A percentile compares a stretch with the other conserved stretches of the same genome.
These are phyloP conservation scores for Xylaria multiplex DNA, from an alignment of 2,329 filamentous ascomycete genomes.

Conservation along the genomic window DNA sequence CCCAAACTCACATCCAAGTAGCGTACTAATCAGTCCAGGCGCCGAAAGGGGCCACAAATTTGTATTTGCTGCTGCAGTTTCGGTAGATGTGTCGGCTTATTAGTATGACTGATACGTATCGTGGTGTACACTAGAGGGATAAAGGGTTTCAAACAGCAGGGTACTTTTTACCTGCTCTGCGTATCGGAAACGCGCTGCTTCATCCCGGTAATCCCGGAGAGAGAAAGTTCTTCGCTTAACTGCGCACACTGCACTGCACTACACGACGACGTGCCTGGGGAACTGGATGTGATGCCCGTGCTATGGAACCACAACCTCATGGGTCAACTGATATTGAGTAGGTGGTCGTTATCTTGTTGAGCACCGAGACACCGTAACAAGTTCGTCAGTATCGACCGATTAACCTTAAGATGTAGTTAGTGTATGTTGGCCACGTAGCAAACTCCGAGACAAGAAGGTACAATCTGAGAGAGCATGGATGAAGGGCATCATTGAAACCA, in stretches of 20 bases:
- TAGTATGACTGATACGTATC: background rate
- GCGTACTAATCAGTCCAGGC: no score
- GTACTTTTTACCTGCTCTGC: conserved; percentile 18
- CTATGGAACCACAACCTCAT: no score
- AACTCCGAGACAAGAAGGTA: conserved; percentile 30
- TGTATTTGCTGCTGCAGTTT: conserved; percentile 18
- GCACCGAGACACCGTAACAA: conserved; percentile 18
- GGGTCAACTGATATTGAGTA: background rate
- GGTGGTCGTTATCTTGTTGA: background rate
- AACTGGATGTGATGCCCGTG: no score
- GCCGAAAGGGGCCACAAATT: conserved; percentile 17
- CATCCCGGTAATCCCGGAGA: conserved; percentile 24
- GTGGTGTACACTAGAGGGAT: background rate
- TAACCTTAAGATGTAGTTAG: conserved; percentile 1
- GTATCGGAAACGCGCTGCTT: conserved; percentile 29
- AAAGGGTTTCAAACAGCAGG: conserved; percentile 1
- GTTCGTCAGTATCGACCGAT: conserved; percentile 14
- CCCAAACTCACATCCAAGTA: background rate
- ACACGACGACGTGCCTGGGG: no score
- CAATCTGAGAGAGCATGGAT: conserved; percentile 9
- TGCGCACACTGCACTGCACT: background rate
- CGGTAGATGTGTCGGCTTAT: conserved; percentile 17
- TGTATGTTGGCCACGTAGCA: conserved; percentile 23
- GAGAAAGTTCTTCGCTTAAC: background rate
- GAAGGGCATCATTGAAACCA: conserved; percentile 5